Evolutionary conservation across 306 rosid species (phyloP).

Genomic region (Vigna trinervia): DNA sequence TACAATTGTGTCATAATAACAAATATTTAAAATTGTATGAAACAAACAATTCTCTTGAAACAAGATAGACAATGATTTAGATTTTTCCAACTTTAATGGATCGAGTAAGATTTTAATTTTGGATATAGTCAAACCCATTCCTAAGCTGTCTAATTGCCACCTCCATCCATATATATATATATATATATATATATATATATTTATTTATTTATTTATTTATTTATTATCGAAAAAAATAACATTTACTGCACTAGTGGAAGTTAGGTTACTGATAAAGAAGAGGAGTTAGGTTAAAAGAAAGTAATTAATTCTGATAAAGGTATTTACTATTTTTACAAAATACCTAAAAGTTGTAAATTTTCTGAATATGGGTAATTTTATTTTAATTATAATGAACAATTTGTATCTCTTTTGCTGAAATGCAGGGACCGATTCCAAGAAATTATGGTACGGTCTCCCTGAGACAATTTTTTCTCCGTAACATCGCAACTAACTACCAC

Average conservation of each 20-base stretch:
- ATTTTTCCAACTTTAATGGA: background rate
- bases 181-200: background rate
- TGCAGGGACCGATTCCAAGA: background rate
- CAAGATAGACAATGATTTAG: too few species aligned
- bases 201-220: background rate
- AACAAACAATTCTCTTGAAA: background rate
- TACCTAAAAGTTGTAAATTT: too few species aligned
- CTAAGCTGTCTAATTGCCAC: background rate
- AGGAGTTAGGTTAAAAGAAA: background rate
- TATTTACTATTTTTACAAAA: background rate
- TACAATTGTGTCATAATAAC: too few species aligned
- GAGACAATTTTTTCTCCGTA: background rate
- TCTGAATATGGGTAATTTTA: background rate
- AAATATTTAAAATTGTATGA: too few species aligned
- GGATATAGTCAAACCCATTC: background rate
- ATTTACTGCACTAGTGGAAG: background rate
- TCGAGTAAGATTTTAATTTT: background rate
- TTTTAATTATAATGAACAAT: background rate
- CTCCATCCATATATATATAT: background rate
- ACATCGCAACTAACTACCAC: constrained; percentile 19
- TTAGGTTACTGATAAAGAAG: background rate
- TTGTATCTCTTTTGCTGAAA: background rate
- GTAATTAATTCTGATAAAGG: background rate
- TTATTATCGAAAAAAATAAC: background rate
- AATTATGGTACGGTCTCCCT: background rate